phyloP scores from a whole-genome alignment of 2,329 filamentous ascomycete species.

The Cadophora sp. region DNA sequence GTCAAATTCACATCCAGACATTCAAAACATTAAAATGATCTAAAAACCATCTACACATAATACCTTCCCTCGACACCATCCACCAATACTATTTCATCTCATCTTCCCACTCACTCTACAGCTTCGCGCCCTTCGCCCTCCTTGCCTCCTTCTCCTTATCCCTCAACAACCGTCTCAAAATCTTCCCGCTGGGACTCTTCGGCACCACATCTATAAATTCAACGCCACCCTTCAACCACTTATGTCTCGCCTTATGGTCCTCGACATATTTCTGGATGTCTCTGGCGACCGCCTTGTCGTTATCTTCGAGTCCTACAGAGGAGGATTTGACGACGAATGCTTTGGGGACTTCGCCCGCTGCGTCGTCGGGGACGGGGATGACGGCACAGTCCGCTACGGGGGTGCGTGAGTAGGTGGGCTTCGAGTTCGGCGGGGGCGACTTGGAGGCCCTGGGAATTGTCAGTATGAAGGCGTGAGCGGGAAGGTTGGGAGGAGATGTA shows the following conservation, averaged over 20 bases:
- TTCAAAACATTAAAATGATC: background rate
- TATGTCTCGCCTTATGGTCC: conserved; percentile 72
- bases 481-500: conserved; percentile 48
- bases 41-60: background rate
- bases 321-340: conserved; percentile 67
- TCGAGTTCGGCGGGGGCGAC: conserved; percentile 86
- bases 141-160: conserved; percentile 76
- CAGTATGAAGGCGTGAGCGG: no score
- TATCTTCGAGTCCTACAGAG: conserved; percentile 56
- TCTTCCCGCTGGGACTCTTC: conserved; percentile 78
- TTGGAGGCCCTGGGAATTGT: conserved; percentile 67
- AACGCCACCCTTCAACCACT: conserved; percentile 68
- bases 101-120: conserved; percentile 55
- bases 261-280: conserved; percentile 66
- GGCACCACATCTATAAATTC: conserved; percentile 72
- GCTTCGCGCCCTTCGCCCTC: conserved; percentile 67
- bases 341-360: conserved; percentile 69
- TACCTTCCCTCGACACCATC: no score
- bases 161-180: conserved; percentile 70
- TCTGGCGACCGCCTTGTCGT: conserved; percentile 54
- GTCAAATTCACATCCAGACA: background rate
- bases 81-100: no score
- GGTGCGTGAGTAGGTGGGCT: conserved; percentile 77
- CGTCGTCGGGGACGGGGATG: conserved; percentile 71
- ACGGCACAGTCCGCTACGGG: conserved; percentile 81